Percentiles rank a stretch among this genome's conserved stretches.
Conservation (phyloP, 1,284 basidiomycete genomes). For the Rhodofomes roseus region DNA sequence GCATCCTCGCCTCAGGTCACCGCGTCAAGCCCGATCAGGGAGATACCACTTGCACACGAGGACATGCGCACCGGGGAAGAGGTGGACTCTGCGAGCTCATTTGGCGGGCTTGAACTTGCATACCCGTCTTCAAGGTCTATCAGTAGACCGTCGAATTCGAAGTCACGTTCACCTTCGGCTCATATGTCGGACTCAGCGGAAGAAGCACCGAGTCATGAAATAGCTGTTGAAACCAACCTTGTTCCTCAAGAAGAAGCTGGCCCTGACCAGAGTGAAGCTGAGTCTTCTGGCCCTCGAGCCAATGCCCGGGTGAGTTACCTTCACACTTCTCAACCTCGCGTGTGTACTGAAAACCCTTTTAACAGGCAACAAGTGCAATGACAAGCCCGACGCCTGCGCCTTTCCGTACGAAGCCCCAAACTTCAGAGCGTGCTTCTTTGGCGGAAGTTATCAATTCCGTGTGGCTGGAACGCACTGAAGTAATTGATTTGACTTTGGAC, state of each 20-base stretch:
- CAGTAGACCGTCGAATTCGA: not conserved
- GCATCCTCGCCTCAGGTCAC: not conserved
- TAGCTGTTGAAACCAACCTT: not conserved
- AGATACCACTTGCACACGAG: not conserved
- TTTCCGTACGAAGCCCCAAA: not conserved
- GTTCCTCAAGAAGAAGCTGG: not conserved
- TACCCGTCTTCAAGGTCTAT: not conserved
- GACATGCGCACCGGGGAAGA: not conserved
- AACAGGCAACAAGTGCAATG: no score
- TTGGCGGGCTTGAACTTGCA: not conserved
- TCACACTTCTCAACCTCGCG: no score
- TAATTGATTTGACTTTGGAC: conserved; percentile 17
- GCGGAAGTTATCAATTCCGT: conserved; percentile 13
- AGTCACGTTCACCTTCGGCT: not conserved
- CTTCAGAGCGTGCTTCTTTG: conserved; percentile 4
- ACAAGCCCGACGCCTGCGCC: no score
- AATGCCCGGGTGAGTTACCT: no score
- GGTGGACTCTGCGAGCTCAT: not conserved
- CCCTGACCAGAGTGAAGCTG: no score
- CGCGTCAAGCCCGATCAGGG: not conserved
- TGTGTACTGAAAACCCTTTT: no score
- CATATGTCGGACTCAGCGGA: not conserved
- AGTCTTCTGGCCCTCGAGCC: no score
- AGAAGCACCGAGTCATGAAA: not conserved
- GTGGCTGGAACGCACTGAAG: not conserved